A percentile compares a stretch with the other conserved stretches of the same genome.
These are phyloP conservation scores for Xylaria bambusicola DNA, from an alignment of 495 filamentous ascomycete species.

Conservation along the genomic window DNA sequence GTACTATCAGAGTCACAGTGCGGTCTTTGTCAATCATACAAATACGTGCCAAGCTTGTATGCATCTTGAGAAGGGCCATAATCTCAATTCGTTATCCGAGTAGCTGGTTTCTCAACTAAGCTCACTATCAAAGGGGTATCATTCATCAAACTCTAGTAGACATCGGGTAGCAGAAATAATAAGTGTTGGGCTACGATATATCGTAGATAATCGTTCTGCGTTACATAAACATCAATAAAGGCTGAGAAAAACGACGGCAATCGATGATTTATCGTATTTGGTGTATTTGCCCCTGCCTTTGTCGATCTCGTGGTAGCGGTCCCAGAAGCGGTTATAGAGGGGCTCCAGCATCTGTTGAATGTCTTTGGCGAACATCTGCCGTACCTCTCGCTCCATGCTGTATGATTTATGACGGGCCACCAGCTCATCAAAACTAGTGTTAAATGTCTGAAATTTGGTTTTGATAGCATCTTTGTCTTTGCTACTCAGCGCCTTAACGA, in stretches of 20 bases:
- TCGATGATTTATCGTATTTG: conserved; percentile 84
- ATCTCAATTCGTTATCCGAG: background rate
- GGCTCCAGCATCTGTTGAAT: conserved; percentile 89
- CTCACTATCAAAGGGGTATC: conserved; percentile 7
- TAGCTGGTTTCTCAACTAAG: background rate
- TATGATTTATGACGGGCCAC: conserved; percentile 75
- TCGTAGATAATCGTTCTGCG: too few relatives aligned
- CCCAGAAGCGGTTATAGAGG: conserved; percentile 92
- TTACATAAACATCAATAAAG: conserved; percentile 38
- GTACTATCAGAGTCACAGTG: background rate
- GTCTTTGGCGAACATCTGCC: conserved; percentile 73
- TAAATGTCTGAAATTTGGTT: conserved; percentile 89
- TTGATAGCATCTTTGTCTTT: conserved; percentile 96
- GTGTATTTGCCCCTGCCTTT: conserved; percentile 96
- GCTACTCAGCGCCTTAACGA: conserved; percentile 77
- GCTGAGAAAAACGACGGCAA: conserved; percentile 56
- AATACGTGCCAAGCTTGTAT: too few relatives aligned
- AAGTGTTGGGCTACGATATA: too few relatives aligned
- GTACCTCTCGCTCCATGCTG: conserved; percentile 86
- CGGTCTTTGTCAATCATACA: background rate
- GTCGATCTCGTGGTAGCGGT: conserved; percentile 96
- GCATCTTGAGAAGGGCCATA: background rate
- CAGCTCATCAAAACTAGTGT: conserved; percentile 85
- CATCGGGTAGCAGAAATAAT: background rate
- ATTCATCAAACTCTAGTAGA: background rate